Percentiles rank a stretch among this genome's conserved stretches.
Evolutionary conservation across 129 eudicot species (phyloP).

Genomic region (Dittrichia graveolens): DNA sequence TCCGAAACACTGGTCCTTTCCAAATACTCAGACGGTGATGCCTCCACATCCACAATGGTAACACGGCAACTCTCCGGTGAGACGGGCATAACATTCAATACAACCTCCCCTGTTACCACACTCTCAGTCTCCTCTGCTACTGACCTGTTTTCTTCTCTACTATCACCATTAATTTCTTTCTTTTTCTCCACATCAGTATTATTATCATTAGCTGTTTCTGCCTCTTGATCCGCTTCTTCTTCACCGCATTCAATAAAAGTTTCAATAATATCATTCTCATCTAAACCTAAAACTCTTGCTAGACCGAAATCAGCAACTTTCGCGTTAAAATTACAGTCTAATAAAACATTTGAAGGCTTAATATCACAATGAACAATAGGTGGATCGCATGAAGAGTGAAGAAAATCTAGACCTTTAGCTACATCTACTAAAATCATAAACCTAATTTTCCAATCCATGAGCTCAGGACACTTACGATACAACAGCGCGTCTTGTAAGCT

Average conservation of each 20-base stretch:
- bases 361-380: conserved; percentile 87
- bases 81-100: conserved; percentile 53
- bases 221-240: conserved; percentile 47
- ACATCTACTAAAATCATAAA: conserved; percentile 53
- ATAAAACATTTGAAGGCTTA: conserved; percentile 82
- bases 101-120: conserved; percentile 66
- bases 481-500: conserved; percentile 87
- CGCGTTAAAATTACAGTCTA: conserved; percentile 71
- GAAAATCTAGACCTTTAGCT: conserved; percentile 75
- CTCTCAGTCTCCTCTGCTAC: conserved; percentile 75
- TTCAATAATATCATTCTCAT: conserved; percentile 51
- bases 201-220: conserved; percentile 38
- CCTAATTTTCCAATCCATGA: conserved; percentile 74
- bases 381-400: conserved; percentile 67
- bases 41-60: conserved; percentile 49
- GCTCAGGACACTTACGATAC: conserved; percentile 70
- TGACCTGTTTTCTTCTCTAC: conserved; percentile 60
- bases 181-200: conserved; percentile 35
- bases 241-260: conserved; percentile 52
- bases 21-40: conserved; percentile 63
- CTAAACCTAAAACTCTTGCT: conserved; percentile 58
- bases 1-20: conserved; percentile 75
- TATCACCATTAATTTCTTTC: conserved; percentile 32
- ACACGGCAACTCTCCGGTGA: conserved; percentile 60
- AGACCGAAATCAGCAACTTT: conserved; percentile 90